Base-by-base conservation (phyloP, 2,329 filamentous ascomycete genomes). In the Cucurbitaria berberidis region DNA sequence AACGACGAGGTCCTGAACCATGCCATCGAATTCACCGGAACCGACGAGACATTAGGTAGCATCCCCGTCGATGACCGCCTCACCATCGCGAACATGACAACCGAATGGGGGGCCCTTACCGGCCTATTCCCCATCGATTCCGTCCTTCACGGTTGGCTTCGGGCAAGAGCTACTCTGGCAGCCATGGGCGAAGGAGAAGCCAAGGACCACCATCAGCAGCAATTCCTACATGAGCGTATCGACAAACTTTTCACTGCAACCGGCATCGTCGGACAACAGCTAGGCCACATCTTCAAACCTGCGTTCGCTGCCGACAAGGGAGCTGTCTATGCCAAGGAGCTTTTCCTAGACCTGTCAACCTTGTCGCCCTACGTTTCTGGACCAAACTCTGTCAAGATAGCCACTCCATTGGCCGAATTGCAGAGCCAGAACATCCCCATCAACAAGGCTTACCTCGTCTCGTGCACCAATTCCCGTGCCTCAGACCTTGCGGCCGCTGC, bases 1-100 rank as follows among this genome's bases (percentile, higher is more conserved):
- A 86, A 89, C 48, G 89, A 91, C 63, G 91, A 96, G 39, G 93
- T 97, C 0, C 81, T 97, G 13, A 98, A 98, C 77, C 91, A 96
- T 70, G 86, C 86, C 5, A 87, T 98, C 55, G 93, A 98, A 69
- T 96, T 97, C 67, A 86, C 86, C 0, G 93, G 93, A 11, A 86
- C 87, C 0, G 86, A 91, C 59, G 82, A 92, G 70, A 96, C 92
- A 0, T 84, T 95, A 81, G 69, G 77, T 38, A 91, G 84, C 66
- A 80, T 96, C 1, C 80, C 86, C 0, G 78, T 96, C 0, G 90
- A 95, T 62, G 82, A 88, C 60, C 81, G 92, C 10, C 74, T 96
- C 29, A 88, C 90, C 0, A 90, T 91, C 54, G 80, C 80, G 5
- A 95, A 93, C 71, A 95, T 95, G 90, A 87, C 88, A 0, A 91